These are phyloP conservation scores for Chlorella vulgaris DNA, from an alignment of 139 green algal species.

Conservation along the genomic window DNA sequence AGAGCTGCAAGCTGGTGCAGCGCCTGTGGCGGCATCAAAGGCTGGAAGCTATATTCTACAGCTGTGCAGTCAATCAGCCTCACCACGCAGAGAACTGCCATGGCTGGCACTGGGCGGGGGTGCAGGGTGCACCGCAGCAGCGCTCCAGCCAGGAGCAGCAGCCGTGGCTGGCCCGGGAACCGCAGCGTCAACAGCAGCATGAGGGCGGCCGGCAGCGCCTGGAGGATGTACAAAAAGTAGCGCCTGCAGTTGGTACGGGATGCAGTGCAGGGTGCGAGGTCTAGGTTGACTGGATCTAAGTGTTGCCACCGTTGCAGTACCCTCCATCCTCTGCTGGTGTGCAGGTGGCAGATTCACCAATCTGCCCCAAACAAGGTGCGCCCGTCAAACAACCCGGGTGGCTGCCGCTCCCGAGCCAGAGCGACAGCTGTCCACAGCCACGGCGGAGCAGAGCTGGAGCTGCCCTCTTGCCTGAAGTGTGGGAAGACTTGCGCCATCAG, in stretches of 20 bases:
- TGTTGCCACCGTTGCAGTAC: too few relatives aligned
- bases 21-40: too few relatives aligned
- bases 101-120: constrained; percentile 1
- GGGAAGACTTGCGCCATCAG: constrained; percentile 30
- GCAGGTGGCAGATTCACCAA: too few relatives aligned
- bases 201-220: not conserved
- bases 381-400: too few relatives aligned
- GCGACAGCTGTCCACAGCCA: not conserved
- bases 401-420: too few relatives aligned
- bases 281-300: too few relatives aligned
- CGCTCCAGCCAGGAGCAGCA: constrained; percentile 13
- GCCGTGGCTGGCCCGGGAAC: not conserved
- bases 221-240: constrained; percentile 23
- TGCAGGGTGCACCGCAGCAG: constrained; percentile 28
- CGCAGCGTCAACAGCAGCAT: constrained; percentile 26
- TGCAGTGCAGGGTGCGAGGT: too few relatives aligned
- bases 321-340: too few relatives aligned
- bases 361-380: too few relatives aligned
- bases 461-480: not conserved
- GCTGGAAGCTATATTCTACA: not conserved
- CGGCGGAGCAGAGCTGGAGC: not conserved
- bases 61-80: too few relatives aligned
- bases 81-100: constrained; percentile 27
- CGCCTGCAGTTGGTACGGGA: not conserved
- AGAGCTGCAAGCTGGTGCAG: too few relatives aligned